Conservation (phyloP, 306 rosid genomes). For the Castanea sativa region DNA sequence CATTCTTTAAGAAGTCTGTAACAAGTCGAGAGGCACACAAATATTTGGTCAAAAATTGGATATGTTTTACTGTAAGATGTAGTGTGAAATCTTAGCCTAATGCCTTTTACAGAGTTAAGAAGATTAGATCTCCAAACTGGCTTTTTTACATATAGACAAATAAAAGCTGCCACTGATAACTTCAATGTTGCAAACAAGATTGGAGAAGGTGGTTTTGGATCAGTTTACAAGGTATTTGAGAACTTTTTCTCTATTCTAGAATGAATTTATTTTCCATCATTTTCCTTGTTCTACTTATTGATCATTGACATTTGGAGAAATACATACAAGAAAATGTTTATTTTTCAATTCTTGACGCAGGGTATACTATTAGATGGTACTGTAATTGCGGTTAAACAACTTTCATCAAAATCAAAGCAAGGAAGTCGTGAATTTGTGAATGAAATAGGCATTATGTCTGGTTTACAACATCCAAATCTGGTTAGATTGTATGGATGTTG, state of each 20-base stretch:
- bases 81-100: neutral
- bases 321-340: neutral
- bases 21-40: neutral
- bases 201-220: slow-evolving; percentile 85
- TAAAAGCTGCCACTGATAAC: slow-evolving; percentile 52
- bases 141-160: slow-evolving; percentile 11
- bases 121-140: slow-evolving; percentile 24
- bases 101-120: slow-evolving; percentile 1
- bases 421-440: too few species aligned
- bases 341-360: too few species aligned
- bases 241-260: neutral
- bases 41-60: neutral
- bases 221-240: slow-evolving; percentile 59
- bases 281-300: neutral
- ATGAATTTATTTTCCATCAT: neutral
- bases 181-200: slow-evolving; percentile 48
- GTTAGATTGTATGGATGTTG: too few species aligned
- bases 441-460: too few species aligned
- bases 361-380: too few species aligned
- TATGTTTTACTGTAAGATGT: neutral
- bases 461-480: too few species aligned
- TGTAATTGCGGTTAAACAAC: too few species aligned
- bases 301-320: neutral
- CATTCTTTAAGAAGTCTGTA: neutral
- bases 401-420: too few species aligned